Evolutionary conservation across 345 rosid genomes (phyloP).

Genomic region (Corchorus olitorius): DNA sequence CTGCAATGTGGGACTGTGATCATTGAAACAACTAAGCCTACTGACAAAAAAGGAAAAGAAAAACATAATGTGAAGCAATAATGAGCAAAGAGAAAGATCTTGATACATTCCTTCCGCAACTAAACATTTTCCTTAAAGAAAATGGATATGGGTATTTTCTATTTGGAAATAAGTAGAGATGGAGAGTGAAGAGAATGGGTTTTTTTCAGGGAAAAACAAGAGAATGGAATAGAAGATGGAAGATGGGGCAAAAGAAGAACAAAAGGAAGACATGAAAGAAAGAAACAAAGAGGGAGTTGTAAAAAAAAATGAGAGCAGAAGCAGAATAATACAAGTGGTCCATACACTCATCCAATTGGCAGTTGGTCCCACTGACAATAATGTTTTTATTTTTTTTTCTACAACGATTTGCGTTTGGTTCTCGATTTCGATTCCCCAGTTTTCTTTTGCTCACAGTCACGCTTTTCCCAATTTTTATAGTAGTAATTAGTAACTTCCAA

Average conservation of each 20-base stretch:
- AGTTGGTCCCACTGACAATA: conserved; percentile 10
- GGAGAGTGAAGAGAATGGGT: neutral
- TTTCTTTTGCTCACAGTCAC: too few species aligned
- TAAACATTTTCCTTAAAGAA: conserved; percentile 4
- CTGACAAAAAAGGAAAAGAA: neutral
- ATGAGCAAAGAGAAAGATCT: conserved; percentile 20
- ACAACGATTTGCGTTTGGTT: neutral
- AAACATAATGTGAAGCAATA: conserved; percentile 17
- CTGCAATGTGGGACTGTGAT: conserved; percentile 8
- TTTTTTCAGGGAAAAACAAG: too few species aligned
- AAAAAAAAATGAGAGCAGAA: neutral
- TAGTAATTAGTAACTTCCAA: too few species aligned
- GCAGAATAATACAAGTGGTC: neutral
- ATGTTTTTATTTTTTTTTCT: neutral
- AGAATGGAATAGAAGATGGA: neutral
- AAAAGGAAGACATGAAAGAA: neutral
- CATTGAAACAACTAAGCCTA: conserved; percentile 18
- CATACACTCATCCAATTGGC: conserved; percentile 13
- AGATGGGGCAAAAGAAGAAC: neutral
- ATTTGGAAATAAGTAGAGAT: neutral
- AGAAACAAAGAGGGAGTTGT: neutral
- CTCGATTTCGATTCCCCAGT: too few species aligned
- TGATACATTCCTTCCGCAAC: conserved; percentile 9
- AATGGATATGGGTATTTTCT: neutral
- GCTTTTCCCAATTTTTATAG: too few species aligned